phyloP scores from a whole-genome alignment of 2,329 filamentous ascomycete genomes.

The Sclerotinia borealis region DNA sequence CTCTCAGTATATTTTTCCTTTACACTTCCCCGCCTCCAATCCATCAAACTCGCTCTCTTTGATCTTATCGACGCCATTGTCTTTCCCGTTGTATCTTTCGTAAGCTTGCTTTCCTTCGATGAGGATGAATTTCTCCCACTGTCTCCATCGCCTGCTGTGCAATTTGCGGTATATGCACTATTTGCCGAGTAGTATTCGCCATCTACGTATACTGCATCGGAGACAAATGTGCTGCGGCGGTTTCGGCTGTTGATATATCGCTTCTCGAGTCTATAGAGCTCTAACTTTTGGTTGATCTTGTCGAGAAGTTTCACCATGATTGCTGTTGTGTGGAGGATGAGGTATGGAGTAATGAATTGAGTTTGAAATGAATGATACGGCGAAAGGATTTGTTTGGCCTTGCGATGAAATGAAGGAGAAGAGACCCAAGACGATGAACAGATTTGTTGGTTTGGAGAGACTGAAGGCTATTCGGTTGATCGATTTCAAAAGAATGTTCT shows the following conservation, averaged over 20 bases:
- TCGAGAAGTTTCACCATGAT: slow-evolving; percentile 43
- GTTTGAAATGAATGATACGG: not conserved
- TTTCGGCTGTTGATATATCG: slow-evolving; percentile 84
- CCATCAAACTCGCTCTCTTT: slow-evolving; percentile 11
- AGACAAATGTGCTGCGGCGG: slow-evolving; percentile 82
- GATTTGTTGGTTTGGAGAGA: not conserved
- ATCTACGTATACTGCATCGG: slow-evolving; percentile 86
- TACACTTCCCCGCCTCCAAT: slow-evolving; percentile 9
- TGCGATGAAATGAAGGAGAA: not conserved
- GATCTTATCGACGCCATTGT: slow-evolving; percentile 4
- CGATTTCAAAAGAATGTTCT: not conserved
- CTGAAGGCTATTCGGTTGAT: not conserved
- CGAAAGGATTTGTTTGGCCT: not conserved
- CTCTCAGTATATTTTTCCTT: not conserved
- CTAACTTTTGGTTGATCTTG: slow-evolving; percentile 63
- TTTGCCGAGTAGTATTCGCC: slow-evolving; percentile 63
- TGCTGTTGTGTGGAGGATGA: slow-evolving; percentile 10
- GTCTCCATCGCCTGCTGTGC: slow-evolving; percentile 10
- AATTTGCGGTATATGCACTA: slow-evolving; percentile 3
- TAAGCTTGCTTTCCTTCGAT: not conserved
- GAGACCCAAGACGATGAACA: not conserved
- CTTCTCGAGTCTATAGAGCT: slow-evolving; percentile 92
- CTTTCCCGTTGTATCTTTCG: slow-evolving; percentile 10
- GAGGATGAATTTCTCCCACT: slow-evolving; percentile 7
- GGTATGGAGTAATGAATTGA: not conserved